A percentile compares a stretch with the other conserved stretches of the same genome.
phyloP scores from a whole-genome alignment of 225 moss, liverwort and hornwort species.

The Rhytidiadelphus loreus region DNA sequence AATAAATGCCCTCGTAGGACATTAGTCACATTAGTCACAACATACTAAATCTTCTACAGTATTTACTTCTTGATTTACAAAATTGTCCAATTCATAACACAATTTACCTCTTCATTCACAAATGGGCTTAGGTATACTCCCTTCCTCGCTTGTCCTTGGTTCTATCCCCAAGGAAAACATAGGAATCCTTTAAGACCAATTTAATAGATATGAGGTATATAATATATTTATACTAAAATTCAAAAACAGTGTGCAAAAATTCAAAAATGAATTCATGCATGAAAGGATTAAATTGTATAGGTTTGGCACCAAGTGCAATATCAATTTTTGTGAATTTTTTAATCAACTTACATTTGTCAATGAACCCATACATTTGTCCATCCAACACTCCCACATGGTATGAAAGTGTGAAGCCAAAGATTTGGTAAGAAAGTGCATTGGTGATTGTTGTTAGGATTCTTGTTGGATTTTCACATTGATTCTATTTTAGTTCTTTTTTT shows the following conservation, averaged over 20 bases:
- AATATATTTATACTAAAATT: background rate
- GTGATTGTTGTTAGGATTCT: background rate
- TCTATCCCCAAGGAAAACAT: too few species aligned
- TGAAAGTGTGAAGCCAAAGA: background rate
- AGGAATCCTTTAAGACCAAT: background rate
- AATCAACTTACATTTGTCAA: background rate
- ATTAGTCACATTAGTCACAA: too few species aligned
- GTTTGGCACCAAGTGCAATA: background rate
- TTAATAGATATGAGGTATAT: background rate
- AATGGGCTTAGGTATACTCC: too few species aligned
- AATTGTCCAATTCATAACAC: too few species aligned
- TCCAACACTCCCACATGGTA: accelerated
- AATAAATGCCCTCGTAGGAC: too few species aligned
- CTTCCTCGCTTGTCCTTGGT: too few species aligned
- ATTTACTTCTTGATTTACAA: too few species aligned
- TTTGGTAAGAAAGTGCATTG: background rate
- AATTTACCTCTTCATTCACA: too few species aligned
- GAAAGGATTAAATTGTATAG: background rate
- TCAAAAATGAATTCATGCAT: background rate
- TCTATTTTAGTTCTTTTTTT: background rate
- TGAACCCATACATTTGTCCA: background rate
- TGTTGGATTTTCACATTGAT: background rate
- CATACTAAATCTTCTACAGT: too few species aligned
- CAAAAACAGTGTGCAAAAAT: background rate
- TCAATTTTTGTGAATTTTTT: background rate